Base-by-base conservation (phyloP, 2,329 filamentous ascomycete species). In the Fusarium pilosicola region DNA sequence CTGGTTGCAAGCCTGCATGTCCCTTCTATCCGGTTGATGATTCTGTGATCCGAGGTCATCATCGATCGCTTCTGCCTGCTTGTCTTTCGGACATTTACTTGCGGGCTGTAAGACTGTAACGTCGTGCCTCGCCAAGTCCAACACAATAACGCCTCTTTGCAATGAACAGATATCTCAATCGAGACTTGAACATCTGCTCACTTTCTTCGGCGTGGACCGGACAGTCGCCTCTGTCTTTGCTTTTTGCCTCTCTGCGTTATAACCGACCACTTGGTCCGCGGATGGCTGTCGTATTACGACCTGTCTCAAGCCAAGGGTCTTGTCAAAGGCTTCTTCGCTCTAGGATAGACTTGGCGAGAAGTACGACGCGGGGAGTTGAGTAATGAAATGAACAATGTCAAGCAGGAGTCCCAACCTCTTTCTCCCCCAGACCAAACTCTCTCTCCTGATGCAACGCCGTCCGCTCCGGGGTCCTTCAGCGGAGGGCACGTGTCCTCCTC, bases 291-390 rank as follows among this genome's bases (percentile, higher is more conserved):
- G 41, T 64, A 28, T 61, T 44, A 26, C 42, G n/a, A 44, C 30
- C 51, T 56, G 56, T 59, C 48, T 65, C 56, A 66, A 38, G 71
- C 71, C 72, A 73, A 74, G 64, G 60, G 17, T 41, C 72, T 74
- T 74, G 72, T 73, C 60, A 70, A 74, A 74, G 73, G 72, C 72
- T 74, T 74, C 72, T 73, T 74, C 68, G 8, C 59, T 49, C 52
- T 44, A 44, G 24, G 48, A 49, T 18, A 5, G 55, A 26, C 65
- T 70, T 70, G 67, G 65, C 67, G 59, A 70, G 34, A 39, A 54
- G 42, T 6, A 42, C 34, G 44, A 28, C 30, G 32, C 34, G 32
- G 51, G 28, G 38, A 57, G 22, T 58, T 39, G 2, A 39, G 48
- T 61, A 56, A 56, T 56, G 1, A 7, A 28, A 39, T 62, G 49